These are phyloP conservation scores for Rhodotorula graminis DNA, from an alignment of 768 basidiomycete genomes.

Conservation along the genomic window DNA sequence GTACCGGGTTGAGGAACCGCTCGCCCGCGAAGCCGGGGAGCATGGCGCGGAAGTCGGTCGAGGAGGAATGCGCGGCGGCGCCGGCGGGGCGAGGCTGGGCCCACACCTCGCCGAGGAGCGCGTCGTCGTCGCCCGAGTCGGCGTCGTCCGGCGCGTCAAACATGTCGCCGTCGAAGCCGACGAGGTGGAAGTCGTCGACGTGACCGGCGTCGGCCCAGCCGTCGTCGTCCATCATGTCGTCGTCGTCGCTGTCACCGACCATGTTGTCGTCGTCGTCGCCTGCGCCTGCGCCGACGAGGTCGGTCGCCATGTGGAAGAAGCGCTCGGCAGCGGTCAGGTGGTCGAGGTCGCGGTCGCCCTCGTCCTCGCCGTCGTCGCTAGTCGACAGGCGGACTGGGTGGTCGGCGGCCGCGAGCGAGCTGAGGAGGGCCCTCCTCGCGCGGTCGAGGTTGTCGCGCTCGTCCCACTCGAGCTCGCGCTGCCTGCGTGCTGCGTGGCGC, in stretches of 20 bases:
- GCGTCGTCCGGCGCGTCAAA: neutral
- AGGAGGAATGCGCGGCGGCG: no score
- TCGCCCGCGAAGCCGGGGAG: slow-evolving; percentile 10
- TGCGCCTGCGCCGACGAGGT: no score
- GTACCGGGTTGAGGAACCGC: slow-evolving; percentile 17
- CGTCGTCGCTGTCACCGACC: neutral
- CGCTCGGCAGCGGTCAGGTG: no score
- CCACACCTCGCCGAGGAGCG: no score
- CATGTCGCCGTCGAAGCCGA: neutral
- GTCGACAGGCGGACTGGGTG: neutral
- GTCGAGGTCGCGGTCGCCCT: slow-evolving; percentile 2
- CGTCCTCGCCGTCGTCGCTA: neutral
- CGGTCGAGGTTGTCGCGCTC: slow-evolving; percentile 17
- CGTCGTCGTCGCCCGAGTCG: neutral
- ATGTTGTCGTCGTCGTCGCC: neutral
- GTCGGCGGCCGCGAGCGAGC: neutral
- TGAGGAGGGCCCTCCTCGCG: neutral
- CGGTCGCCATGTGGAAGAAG: no score
- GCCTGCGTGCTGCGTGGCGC: neutral
- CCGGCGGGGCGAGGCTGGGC: no score
- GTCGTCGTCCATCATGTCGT: neutral
- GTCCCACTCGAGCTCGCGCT: slow-evolving; percentile 23
- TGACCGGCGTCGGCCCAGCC: neutral
- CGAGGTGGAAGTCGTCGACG: neutral
- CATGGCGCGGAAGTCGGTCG: neutral